Evolutionary conservation across 2,329 filamentous ascomycete species (phyloP).

Genomic region (Aspergillus tanneri): DNA sequence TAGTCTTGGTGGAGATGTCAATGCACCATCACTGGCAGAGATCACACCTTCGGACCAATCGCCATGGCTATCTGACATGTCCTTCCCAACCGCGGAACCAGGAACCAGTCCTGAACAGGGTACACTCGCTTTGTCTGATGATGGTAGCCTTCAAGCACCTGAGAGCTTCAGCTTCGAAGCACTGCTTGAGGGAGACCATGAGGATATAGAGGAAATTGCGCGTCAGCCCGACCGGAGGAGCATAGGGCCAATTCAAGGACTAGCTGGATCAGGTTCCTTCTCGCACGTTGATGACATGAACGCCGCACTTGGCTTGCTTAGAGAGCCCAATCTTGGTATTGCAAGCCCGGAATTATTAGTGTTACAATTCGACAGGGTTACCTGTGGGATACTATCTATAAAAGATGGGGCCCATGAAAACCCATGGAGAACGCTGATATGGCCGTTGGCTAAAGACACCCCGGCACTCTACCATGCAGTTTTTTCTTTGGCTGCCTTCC

Average conservation of each 20-base stretch:
- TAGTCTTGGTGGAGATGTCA: slow-evolving; percentile 14
- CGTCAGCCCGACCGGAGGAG: slow-evolving; percentile 39
- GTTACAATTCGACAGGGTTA: slow-evolving; percentile 63
- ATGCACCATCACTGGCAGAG: slow-evolving; percentile 12
- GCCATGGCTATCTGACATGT: slow-evolving; percentile 20
- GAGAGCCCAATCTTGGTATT: slow-evolving; percentile 50
- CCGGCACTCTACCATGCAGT: slow-evolving; percentile 68
- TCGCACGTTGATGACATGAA: slow-evolving; percentile 24
- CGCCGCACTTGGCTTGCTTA: slow-evolving; percentile 36
- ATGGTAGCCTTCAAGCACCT: slow-evolving; percentile 8
- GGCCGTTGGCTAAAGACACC: slow-evolving; percentile 64
- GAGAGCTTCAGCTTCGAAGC: slow-evolving; percentile 33
- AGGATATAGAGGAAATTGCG: slow-evolving; percentile 58
- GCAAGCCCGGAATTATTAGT: slow-evolving; percentile 62
- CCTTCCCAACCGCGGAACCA: slow-evolving; percentile 8
- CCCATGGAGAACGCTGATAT: slow-evolving; percentile 69
- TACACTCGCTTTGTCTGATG: slow-evolving; percentile 7
- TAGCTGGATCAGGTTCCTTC: slow-evolving; percentile 38
- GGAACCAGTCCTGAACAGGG: slow-evolving; percentile 8
- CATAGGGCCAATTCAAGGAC: slow-evolving; percentile 35
- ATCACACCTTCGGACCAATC: slow-evolving; percentile 14
- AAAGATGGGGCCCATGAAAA: slow-evolving; percentile 69
- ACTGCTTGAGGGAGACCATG: slow-evolving; percentile 39
- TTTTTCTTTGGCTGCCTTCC: slow-evolving; percentile 67
- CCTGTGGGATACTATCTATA: slow-evolving; percentile 68